phyloP scores from a whole-genome alignment of 331 rosid species.

The Ulmus americana region DNA sequence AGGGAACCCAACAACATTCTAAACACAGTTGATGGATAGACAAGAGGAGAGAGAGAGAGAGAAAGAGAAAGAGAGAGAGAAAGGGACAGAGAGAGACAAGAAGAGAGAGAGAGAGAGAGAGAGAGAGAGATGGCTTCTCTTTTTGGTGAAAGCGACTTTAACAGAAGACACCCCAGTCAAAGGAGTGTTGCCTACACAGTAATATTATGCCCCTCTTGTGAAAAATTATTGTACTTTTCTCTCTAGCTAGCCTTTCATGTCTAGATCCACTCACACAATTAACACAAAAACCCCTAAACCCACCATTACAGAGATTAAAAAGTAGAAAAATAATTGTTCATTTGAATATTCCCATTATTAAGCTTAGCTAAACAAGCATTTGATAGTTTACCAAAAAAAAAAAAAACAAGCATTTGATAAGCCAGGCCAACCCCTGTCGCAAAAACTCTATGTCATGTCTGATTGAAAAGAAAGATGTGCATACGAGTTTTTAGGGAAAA shows the following conservation, averaged over 20 bases:
- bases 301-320: background rate
- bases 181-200: slow-evolving; percentile 46
- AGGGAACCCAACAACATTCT: slow-evolving; percentile 47
- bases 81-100: slow-evolving; percentile 14
- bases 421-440: background rate
- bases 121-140: slow-evolving; percentile 36
- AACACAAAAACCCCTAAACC: background rate
- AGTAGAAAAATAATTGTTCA: background rate
- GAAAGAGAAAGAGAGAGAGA: background rate
- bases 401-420: background rate
- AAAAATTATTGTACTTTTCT: slow-evolving; percentile 60
- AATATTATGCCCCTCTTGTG: slow-evolving; percentile 19
- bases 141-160: slow-evolving; percentile 70
- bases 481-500: background rate
- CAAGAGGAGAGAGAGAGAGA: background rate
- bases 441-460: background rate
- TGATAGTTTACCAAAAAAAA: no score
- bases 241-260: slow-evolving; percentile 44
- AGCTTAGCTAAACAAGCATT: no score
- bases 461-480: background rate
- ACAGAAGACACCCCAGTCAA: slow-evolving; percentile 54
- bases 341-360: background rate
- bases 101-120: slow-evolving; percentile 20
- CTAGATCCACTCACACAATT: slow-evolving; percentile 22
- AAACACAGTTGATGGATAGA: slow-evolving; percentile 39